These are phyloP conservation scores for Termitomyces sp. DNA, from an alignment of 768 basidiomycete genomes.

Conservation along the genomic window DNA sequence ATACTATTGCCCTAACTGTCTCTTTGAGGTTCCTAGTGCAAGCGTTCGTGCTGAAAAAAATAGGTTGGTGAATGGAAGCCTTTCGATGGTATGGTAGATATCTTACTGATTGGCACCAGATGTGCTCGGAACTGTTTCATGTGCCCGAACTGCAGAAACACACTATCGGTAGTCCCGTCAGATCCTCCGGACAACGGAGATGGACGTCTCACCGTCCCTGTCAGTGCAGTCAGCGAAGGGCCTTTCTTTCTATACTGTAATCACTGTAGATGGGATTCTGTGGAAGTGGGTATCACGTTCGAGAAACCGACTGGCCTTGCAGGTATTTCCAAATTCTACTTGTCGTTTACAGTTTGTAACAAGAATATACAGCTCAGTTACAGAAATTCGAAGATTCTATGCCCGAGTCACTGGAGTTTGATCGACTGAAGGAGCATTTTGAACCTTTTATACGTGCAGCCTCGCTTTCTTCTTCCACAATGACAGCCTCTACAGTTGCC, in stretches of 20 bases:
- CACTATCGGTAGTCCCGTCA: slow-evolving; percentile 85
- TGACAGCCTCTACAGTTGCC: slow-evolving; percentile 35
- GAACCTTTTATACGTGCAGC: slow-evolving; percentile 90
- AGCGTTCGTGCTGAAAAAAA: slow-evolving; percentile 99
- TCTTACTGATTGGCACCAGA: slow-evolving; percentile 36
- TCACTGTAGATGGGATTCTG: slow-evolving; percentile 93
- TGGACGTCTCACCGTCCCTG: slow-evolving; percentile 44
- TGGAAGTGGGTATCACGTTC: slow-evolving; percentile 85
- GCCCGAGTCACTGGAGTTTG: slow-evolving; percentile 84
- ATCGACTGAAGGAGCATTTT: slow-evolving; percentile 93
- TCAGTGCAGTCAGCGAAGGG: slow-evolving; percentile 68
- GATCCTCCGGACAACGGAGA: slow-evolving; percentile 69
- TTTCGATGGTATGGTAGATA: neutral
- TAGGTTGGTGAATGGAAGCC: slow-evolving; percentile 42
- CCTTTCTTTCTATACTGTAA: slow-evolving; percentile 92
- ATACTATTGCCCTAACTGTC: slow-evolving; percentile 97
- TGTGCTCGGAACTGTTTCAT: slow-evolving; percentile 98
- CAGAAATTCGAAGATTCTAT: slow-evolving; percentile 87
- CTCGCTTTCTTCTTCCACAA: slow-evolving; percentile 62
- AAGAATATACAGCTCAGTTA: slow-evolving; percentile 63
- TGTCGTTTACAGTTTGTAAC: neutral
- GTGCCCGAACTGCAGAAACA: slow-evolving; percentile 90
- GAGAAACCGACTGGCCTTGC: slow-evolving; percentile 97
- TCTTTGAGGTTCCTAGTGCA: slow-evolving; percentile 97
- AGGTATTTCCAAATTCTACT: slow-evolving; percentile 41